Base-by-base conservation (phyloP, 495 filamentous ascomycete species). In the Podospora anserina region DNA sequence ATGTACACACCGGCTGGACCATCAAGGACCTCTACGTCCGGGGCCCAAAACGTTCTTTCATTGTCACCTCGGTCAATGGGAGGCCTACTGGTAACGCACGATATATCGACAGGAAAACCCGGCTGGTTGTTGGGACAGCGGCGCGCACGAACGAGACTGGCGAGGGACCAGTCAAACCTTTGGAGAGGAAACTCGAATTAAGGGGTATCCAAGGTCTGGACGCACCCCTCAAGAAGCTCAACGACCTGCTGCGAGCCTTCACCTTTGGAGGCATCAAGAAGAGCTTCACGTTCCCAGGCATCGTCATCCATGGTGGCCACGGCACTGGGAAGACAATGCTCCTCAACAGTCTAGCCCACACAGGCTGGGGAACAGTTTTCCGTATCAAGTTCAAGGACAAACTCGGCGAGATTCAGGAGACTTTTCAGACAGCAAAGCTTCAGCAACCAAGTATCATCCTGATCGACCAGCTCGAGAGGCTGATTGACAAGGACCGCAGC, bases 261-360 rank as follows among this genome's bases (percentile, higher is more conserved):
- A 86, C 63, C 72, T 27, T 69, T 74, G 53, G 70, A 70, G 28
- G 74, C 74, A 32, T 78, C 59, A 72, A 49, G 69, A 74, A 68
- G 71, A 67, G 67, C 73, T 68, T 75, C 69, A 78, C 85, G 54
- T 84, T 69, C 26, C 66, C 85, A 57, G 82, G 88, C 34, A 85
- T 95, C 61, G 80, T 97, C 68, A 82, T 99, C 57, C 88, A 95
- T 80, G 92, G 95, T 58, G 87, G 91, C 63, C 88, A 91, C 71
- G 90, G 95, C 68, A 95, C 90, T 0, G 93, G 93, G 2, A 97
- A 96, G 77, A 89, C 87, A 18, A 80, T 89, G 67, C 80, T 96
- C 16, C 78, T 97, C 2, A 74, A 87, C 30, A 84, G 86, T 63
- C 84, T 96, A n/a, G 83, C 85, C 20, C 78, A 79, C n/a, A 85